Evolutionary conservation across 257 asterid genomes (phyloP), one percentile per base, ranked within the genome.

Genomic region (Ligustrum vulgare): DNA sequence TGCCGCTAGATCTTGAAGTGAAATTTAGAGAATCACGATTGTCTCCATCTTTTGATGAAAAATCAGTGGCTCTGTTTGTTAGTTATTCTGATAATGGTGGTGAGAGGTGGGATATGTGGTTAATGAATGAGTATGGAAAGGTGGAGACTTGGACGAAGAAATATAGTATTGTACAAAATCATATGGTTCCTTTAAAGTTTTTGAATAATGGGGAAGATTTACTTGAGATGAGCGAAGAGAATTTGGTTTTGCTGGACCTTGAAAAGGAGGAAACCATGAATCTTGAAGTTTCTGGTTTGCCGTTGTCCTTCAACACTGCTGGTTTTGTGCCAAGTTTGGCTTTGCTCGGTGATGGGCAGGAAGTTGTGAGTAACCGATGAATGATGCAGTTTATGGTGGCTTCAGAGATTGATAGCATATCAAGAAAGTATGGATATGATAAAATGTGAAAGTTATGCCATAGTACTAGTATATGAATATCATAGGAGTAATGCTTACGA

Each of bases 101-200:
- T 1, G 77, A 72, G 54, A 32, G 36, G 12, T 85, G 87, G 89
- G 85, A 81, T 47, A 33, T 82, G 36, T 85, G 87, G 85, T 8
- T 82, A 85, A 43, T 85, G 89, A 76, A 54, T 33, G 81, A 78
- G 3, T 80, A 85, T 71, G 85, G 84, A 1, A 47, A 80, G 41
- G 85, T 25, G 11, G 83, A 67, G 28, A 78, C 87, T 45, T 85
- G 87, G 89, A 71, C n/a, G 16, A 71, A 56, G 56, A 75, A 66
- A 18, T 47, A 43, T 25, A 67, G 32, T 4, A 32, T 85, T 43
- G 71, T 73, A 56, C 66, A 69, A 0, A 74, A 58, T 31, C 75
- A 49, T 22, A 47, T 67, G 0, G 62, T 72, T 67, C 89, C 89
- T 25, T 13, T 85, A 8, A 78, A 63, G 84, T 20, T 82, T 62